These are phyloP conservation scores for Urochloa ruziziensis DNA, from an alignment of 176 grass and related monocot species.

Conservation along the genomic window DNA sequence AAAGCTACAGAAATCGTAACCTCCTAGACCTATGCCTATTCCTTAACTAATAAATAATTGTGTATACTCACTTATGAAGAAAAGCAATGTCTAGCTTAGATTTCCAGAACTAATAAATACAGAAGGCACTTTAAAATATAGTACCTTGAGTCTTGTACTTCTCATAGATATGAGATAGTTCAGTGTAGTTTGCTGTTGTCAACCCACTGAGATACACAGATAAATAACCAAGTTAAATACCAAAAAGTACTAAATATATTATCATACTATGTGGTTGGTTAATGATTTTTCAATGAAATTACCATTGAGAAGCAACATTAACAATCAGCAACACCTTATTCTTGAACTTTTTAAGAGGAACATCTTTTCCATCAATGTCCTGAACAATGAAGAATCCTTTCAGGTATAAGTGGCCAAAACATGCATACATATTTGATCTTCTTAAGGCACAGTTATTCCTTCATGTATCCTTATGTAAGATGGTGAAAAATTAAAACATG, in stretches of 20 bases:
- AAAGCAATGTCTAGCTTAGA: too few species aligned
- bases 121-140: background rate
- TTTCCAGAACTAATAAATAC: slow-evolving; percentile 13
- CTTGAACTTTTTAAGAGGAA: slow-evolving; percentile 94
- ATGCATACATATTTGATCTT: background rate
- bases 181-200: slow-evolving; percentile 93
- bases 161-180: slow-evolving; percentile 93
- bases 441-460: background rate
- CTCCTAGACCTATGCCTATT: background rate
- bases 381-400: slow-evolving; percentile 38
- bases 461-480: background rate
- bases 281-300: slow-evolving; percentile 30
- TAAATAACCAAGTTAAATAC: background rate
- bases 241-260: background rate
- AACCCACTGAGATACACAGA: slow-evolving; percentile 62
- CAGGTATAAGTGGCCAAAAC: slow-evolving; percentile 15
- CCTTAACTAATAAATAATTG: too few species aligned
- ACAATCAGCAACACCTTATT: slow-evolving; percentile 75
- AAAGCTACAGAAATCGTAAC: background rate
- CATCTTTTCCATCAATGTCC: slow-evolving; percentile 92
- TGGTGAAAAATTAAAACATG: background rate
- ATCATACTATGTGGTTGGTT: background rate
- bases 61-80: too few species aligned
- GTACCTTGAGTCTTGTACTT: slow-evolving; percentile 99
- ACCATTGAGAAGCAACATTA: slow-evolving; percentile 97